Evolutionary conservation across 805 yeast genomes (phyloP).

Genomic region (Ogataea pini): DNA sequence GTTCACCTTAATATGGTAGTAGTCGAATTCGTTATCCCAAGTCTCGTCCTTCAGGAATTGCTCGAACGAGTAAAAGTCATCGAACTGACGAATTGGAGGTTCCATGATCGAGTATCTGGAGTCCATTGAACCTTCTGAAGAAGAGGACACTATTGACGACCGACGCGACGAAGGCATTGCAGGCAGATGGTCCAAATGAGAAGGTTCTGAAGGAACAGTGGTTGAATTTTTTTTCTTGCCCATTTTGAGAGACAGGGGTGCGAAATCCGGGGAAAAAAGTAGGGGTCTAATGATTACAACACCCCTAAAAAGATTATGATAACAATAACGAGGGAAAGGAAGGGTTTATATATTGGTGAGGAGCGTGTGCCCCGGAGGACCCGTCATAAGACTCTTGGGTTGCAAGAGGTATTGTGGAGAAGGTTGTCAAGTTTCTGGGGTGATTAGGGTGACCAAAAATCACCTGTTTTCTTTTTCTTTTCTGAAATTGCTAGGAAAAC

Average conservation of each 20-base stretch:
- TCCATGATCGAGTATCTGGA: conserved; percentile 15
- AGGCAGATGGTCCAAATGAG: conserved; percentile 33
- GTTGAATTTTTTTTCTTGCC: conserved; percentile 21
- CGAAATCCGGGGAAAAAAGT: background rate
- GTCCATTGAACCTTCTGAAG: conserved; percentile 9
- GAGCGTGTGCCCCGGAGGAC: too few species aligned
- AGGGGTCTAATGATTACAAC: background rate
- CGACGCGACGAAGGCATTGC: conserved; percentile 23
- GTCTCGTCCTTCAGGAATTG: conserved; percentile 59
- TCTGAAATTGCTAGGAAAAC: conserved; percentile 1
- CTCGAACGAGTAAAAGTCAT: conserved; percentile 60
- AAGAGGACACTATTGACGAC: conserved; percentile 15
- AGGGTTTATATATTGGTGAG: too few species aligned
- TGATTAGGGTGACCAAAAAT: background rate
- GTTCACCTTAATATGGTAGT: conserved; percentile 22
- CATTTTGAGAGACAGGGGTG: conserved; percentile 10
- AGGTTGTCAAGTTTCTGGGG: background rate
- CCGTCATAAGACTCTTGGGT: too few species aligned
- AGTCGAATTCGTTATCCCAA: conserved; percentile 30
- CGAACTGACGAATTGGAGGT: conserved; percentile 43
- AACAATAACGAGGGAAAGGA: too few species aligned
- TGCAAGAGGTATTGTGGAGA: too few species aligned
- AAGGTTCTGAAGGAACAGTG: conserved; percentile 30
- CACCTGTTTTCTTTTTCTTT: background rate
- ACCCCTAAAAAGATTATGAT: too few species aligned